phyloP scores from a whole-genome alignment of 306 rosid species.

The Prunus salicina region DNA sequence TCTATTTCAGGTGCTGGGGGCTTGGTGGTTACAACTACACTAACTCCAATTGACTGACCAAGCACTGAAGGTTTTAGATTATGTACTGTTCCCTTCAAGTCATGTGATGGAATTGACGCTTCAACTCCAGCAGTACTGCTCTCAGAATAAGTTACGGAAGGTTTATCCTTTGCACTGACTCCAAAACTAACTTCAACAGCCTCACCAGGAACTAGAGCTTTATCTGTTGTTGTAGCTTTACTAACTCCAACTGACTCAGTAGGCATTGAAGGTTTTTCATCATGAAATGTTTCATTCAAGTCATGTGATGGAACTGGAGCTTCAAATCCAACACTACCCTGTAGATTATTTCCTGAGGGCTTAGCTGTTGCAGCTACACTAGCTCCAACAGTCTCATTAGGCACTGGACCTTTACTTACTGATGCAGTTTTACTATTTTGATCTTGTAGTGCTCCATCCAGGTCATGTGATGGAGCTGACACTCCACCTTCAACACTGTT shows the following conservation, averaged over 20 bases:
- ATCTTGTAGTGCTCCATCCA: neutral
- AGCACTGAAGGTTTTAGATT: conserved; percentile 15
- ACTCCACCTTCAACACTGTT: neutral
- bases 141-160: neutral
- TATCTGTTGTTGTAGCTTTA: conserved; percentile 3
- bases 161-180: neutral
- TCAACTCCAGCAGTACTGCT: conserved; percentile 11
- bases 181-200: neutral
- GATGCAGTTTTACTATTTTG: conserved; percentile 10
- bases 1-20: conserved; percentile 8
- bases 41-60: conserved; percentile 13
- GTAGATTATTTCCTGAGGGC: neutral
- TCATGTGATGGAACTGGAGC: conserved; percentile 1
- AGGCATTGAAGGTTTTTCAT: neutral
- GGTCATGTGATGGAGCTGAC: conserved; percentile 7
- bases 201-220: conserved; percentile 16
- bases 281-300: conserved; percentile 8
- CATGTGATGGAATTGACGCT: conserved; percentile 4
- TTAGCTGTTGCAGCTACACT: conserved; percentile 1
- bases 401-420: neutral
- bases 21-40: conserved; percentile 12
- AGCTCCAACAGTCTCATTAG: conserved; percentile 13
- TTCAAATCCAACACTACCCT: neutral
- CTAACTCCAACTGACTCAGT: neutral
- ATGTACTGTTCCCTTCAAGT: conserved; percentile 12